Conservation (phyloP, 805 yeast species). For the Debaryomyces maramus region DNA sequence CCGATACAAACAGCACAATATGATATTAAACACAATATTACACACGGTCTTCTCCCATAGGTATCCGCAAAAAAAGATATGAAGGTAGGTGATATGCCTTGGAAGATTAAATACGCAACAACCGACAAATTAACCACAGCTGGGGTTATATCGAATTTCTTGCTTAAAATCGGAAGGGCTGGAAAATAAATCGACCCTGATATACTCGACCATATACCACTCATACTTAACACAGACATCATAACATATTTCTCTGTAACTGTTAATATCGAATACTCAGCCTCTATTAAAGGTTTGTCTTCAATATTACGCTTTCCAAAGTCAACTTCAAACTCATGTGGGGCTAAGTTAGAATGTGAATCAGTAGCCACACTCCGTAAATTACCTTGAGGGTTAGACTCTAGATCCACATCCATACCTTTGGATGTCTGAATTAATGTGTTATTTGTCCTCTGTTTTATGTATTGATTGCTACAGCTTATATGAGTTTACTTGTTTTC, state of each 20-base stretch:
- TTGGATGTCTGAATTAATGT: no score
- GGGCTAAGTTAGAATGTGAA: no score
- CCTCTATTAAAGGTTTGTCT: no score
- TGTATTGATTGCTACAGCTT: no score
- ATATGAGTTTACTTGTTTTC: no score
- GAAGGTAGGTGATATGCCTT: constrained; percentile 73
- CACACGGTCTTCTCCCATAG: constrained; percentile 70
- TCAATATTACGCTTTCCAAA: no score
- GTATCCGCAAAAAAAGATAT: constrained; percentile 69
- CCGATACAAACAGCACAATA: constrained; percentile 67
- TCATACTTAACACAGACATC: constrained; percentile 39
- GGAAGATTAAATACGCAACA: constrained; percentile 72
- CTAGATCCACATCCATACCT: no score
- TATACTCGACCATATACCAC: constrained; percentile 67
- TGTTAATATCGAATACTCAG: constrained; percentile 50
- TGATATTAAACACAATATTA: constrained; percentile 52
- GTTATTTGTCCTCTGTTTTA: no score
- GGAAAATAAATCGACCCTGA: constrained; percentile 83
- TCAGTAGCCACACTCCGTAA: no score
- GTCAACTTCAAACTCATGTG: no score
- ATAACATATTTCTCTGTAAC: constrained; percentile 41
- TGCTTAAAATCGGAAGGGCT: constrained; percentile 59
- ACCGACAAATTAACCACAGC: constrained; percentile 68
- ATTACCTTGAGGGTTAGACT: no score
- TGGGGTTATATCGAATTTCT: constrained; percentile 53